Evolutionary conservation across 495 filamentous ascomycete species (phyloP).

Genomic region (Achaetomiella virescens): DNA sequence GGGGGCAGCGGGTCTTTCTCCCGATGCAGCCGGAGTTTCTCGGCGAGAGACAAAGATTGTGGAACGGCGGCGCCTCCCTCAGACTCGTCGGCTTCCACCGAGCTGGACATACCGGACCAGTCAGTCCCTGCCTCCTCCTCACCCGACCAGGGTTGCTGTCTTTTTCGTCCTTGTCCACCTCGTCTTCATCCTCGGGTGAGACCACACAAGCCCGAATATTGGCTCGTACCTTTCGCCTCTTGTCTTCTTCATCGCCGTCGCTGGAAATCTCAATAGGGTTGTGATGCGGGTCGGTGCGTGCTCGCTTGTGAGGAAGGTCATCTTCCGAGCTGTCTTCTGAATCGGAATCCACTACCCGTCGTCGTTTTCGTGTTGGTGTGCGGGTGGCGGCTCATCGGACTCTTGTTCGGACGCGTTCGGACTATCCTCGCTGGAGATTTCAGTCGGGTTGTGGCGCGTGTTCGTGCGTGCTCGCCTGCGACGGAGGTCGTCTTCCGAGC

Average conservation of each 20-base stretch:
- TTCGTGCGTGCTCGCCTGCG: conserved; percentile 3
- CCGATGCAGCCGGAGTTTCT: conserved; percentile 16
- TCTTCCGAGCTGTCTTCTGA: conserved; percentile 14
- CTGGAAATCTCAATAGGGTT: conserved; percentile 4
- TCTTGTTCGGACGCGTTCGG: conserved; percentile 1
- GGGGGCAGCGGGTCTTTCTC: neutral
- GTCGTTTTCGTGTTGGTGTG: neutral
- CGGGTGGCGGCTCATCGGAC: neutral
- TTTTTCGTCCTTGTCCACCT: conserved; percentile 8
- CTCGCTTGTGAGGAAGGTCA: conserved; percentile 7
- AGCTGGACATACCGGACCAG: neutral
- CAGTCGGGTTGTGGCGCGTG: neutral
- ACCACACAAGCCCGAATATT: conserved; percentile 3
- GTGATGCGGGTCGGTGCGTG: neutral
- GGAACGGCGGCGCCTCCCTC: neutral
- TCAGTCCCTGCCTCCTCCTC: neutral
- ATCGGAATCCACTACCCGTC: conserved; percentile 12
- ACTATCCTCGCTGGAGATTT: neutral
- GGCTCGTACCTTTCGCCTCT: neutral
- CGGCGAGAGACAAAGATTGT: conserved; percentile 10
- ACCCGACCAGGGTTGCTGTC: neutral
- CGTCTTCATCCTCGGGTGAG: conserved; percentile 4
- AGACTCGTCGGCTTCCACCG: neutral
- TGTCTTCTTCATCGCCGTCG: conserved; percentile 13
- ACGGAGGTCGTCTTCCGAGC: conserved; percentile 1